phyloP scores from a whole-genome alignment of 495 filamentous ascomycete species.

The Hyaloscypha bicolor region DNA sequence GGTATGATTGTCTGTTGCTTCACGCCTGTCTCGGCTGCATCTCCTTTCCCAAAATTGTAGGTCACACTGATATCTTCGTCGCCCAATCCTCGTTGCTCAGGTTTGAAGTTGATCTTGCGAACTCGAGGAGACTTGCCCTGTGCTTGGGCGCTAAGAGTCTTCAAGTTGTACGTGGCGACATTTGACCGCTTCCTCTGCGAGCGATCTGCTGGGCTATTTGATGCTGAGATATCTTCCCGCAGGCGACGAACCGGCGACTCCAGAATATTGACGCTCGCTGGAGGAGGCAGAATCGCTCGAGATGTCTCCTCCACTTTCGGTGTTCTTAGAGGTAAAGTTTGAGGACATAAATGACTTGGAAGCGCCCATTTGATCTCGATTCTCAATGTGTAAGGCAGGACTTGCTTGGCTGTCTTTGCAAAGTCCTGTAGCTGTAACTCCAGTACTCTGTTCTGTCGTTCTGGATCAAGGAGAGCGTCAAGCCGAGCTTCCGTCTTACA shows the following conservation, averaged over 20 bases:
- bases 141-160: slow-evolving; percentile 48
- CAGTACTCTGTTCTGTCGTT: slow-evolving; percentile 4
- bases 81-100: slow-evolving; percentile 18
- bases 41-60: slow-evolving; percentile 25
- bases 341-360: slow-evolving; percentile 15
- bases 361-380: slow-evolving; percentile 21
- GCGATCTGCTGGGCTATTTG: slow-evolving; percentile 27
- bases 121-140: slow-evolving; percentile 47
- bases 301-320: not conserved
- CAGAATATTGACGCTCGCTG: not conserved
- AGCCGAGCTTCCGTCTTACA: slow-evolving; percentile 1
- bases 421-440: slow-evolving; percentile 1
- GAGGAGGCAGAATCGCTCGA: not conserved
- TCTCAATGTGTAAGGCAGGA: slow-evolving; percentile 18
- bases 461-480: slow-evolving; percentile 14
- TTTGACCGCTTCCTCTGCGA: slow-evolving; percentile 35
- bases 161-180: slow-evolving; percentile 55
- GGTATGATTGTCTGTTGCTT: slow-evolving; percentile 45
- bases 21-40: slow-evolving; percentile 19
- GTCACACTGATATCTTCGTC: slow-evolving; percentile 19
- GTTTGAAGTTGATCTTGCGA: slow-evolving; percentile 40
- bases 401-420: not conserved
- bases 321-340: not conserved
- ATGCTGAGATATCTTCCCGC: slow-evolving; percentile 7
- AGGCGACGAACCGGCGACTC: slow-evolving; percentile 2